Base-by-base conservation (phyloP, 31 red algal genomes). In the Endocladia muricata region DNA sequence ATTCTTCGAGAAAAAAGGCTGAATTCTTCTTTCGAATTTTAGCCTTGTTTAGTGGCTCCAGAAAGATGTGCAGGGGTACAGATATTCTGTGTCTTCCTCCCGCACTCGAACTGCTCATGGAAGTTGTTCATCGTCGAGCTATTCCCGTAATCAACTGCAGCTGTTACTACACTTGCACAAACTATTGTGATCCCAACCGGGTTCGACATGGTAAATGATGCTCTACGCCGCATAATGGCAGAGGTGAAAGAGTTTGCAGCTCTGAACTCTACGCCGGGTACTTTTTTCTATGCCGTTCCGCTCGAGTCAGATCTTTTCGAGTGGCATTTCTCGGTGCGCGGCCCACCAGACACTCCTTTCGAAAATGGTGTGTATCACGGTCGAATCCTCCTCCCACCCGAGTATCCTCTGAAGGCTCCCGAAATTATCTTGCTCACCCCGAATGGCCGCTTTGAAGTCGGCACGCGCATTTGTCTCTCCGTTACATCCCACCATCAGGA, bases 391-490 rank as follows among this genome's bases (percentile, higher is more conserved):
- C 55, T 99, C 23, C 96, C 96, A 19, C 21, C 92, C 32, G 96
- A 99, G 78, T 99, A 99, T 73, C 96, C 96, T 0, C 74, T 95
- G 32, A 99, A 99, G 73, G 74, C 96, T 37, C 96, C 96, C 3
- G 92, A 91, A 70, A 95, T 99, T 29, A 83, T 99, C 37, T 49
- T 99, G 21, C 72, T 95, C 41, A 99, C 96, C 1, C 96, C 96
- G 3, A 95, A 95, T 31, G 96, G 96, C 40, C 96, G 96, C 59
- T 99, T 99, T 65, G 96, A 94, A 49, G 77, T 83, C n/a, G 91
- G 96, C 37, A 89, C 73, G 30, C 83, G 91, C 31, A 98, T 98
- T n/a, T 94, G 96, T 42, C 76, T 98, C 15, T 93, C 85, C 11
- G 75, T 94, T 57, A 94, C 88, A 2, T 67, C 81, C 37, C 90